These are phyloP conservation scores for Hanseniaspora meyeri DNA, from an alignment of 805 yeast genomes.

Conservation along the genomic window DNA sequence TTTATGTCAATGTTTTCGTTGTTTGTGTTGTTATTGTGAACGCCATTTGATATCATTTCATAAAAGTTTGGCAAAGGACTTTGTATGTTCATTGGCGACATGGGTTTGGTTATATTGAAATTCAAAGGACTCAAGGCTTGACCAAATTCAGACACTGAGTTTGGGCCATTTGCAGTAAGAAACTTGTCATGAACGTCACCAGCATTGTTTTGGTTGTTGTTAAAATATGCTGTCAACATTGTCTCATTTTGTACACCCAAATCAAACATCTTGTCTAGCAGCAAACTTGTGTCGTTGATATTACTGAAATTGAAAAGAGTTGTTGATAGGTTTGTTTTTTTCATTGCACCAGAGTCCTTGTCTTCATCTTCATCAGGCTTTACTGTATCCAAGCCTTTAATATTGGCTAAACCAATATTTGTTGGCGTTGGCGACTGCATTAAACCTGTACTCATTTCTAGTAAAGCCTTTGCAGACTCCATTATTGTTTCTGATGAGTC, in stretches of 20 bases:
- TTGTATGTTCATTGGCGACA: neutral
- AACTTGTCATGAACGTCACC: neutral
- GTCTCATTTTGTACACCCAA: slow-evolving; percentile 12
- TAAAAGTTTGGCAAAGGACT: neutral
- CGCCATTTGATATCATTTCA: neutral
- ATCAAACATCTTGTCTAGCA: slow-evolving; percentile 14
- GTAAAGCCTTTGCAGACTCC: slow-evolving; percentile 3
- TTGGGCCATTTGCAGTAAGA: neutral
- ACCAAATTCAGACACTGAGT: neutral
- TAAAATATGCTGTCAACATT: slow-evolving; percentile 9
- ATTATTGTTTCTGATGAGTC: neutral
- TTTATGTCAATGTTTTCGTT: neutral
- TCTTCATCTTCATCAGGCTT: neutral
- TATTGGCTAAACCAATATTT: neutral
- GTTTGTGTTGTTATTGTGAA: slow-evolving; percentile 2
- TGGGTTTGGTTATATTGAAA: neutral
- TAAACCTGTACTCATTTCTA: slow-evolving; percentile 6
- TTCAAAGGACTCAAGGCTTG: neutral
- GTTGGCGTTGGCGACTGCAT: neutral
- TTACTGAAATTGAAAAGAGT: slow-evolving; percentile 10
- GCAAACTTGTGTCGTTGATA: slow-evolving; percentile 11
- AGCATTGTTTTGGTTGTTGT: neutral
- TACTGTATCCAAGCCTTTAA: neutral
- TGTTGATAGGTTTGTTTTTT: slow-evolving; percentile 13
- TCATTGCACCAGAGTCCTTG: neutral